Evolutionary conservation across 192 early-diverging fungal species (phyloP), one percentile per base, ranked within the genome.

Genomic region (Rhizophagus clarus): DNA sequence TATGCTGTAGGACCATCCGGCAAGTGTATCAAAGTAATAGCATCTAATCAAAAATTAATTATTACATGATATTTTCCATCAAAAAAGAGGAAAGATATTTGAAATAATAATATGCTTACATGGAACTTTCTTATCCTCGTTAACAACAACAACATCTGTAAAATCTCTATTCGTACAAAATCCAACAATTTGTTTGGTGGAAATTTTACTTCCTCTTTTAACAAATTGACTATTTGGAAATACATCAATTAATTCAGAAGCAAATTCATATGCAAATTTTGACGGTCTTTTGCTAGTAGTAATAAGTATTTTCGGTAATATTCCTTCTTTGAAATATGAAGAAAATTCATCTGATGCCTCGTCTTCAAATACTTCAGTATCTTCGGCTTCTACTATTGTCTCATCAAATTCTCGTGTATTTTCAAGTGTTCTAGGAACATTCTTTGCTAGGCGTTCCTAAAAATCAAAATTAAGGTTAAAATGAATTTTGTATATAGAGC

Each of bases 1-100:
- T 99, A 93, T 28, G 97, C 97, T 26, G 98, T 98, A 15, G 98
- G 98, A 6, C 98, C 98, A 72, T 97, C 85, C 11, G 98, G 98
- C 66, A 99, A 88, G 85, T 99, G 98, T 66, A 99, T 93, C 72
- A 98, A 70, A 3, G 96, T 98, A 34, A 98, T 77, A 17, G 94
- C 94, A 80, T 95, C 93, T 31, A 77, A 29, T 47, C 71, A 66
- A 37, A 82, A 74, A 49, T 61, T 37, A 42, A 8, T 7, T 60
- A 73, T 14, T 8, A 31, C 47, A 28, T 20, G 31, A 40, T 40
- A 76, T 67, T 61, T n/a, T 29, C 28, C 17, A n/a, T n/a, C 9
- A 47, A 72, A 28, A 10, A 82, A 31, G 11, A 80, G 3, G 42
- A 61, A n/a, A 66, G 32, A 32, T 5, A 40, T 40, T 37, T 7